phyloP scores from a whole-genome alignment of 2,329 filamentous ascomycete species.

The Bimuria novae-zelandiae region DNA sequence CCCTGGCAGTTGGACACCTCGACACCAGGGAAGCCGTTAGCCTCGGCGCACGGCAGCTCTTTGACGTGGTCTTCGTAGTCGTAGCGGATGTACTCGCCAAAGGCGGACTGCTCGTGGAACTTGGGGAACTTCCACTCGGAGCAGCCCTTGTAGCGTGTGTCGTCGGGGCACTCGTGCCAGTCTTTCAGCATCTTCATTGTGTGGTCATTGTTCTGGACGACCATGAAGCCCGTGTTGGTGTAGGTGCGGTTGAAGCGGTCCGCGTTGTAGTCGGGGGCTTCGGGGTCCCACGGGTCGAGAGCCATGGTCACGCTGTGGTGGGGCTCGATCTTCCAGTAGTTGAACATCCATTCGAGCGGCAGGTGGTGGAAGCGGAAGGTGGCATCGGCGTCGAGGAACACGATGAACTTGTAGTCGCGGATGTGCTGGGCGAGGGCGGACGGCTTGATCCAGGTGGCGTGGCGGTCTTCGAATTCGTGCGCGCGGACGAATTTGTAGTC shows the following conservation, averaged over 20 bases:
- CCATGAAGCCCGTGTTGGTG: constrained; percentile 60
- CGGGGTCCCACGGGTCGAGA: constrained; percentile 47
- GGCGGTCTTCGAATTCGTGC: constrained; percentile 46
- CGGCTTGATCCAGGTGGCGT: constrained; percentile 55
- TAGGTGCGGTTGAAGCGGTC: constrained; percentile 50
- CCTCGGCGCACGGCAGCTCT: constrained; percentile 45
- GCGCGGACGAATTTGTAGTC: constrained; percentile 55
- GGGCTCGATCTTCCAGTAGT: constrained; percentile 53
- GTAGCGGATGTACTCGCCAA: constrained; percentile 47
- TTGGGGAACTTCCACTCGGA: constrained; percentile 45
- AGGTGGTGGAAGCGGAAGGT: constrained; percentile 53
- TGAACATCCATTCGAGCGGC: constrained; percentile 57
- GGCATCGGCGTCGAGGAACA: constrained; percentile 56
- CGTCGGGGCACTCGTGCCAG: constrained; percentile 51
- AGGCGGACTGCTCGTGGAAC: constrained; percentile 48
- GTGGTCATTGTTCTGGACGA: constrained; percentile 57
- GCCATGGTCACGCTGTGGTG: constrained; percentile 53
- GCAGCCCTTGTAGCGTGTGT: constrained; percentile 42
- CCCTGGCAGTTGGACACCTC: constrained; percentile 42
- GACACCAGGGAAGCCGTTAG: constrained; percentile 46
- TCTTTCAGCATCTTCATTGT: constrained; percentile 56
- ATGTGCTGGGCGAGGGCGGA: constrained; percentile 44
- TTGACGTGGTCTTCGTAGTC: constrained; percentile 45
- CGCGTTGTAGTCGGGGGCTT: constrained; percentile 45
- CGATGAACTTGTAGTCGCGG: constrained; percentile 50